Percentiles rank a stretch among this genome's conserved stretches.
Evolutionary conservation across 345 rosid genomes (phyloP).

Genomic region (Ceriops tagal): DNA sequence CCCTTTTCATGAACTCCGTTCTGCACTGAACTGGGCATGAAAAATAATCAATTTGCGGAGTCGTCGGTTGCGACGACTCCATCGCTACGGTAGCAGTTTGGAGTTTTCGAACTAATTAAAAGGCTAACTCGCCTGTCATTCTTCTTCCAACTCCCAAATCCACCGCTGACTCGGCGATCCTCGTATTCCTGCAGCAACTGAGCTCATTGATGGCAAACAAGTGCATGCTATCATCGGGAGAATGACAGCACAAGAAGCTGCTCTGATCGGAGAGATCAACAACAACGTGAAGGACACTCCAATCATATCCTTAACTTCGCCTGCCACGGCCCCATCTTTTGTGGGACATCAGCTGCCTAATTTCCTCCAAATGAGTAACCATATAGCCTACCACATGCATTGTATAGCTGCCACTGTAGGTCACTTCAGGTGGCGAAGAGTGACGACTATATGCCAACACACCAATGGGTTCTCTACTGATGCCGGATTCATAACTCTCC

Average conservation of each 20-base stretch:
- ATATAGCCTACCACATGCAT: conserved; percentile 14
- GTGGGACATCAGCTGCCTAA: conserved; percentile 11
- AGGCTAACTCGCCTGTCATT: neutral
- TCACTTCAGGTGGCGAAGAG: conserved; percentile 25
- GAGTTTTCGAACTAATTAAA: neutral
- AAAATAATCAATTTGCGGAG: too few species aligned
- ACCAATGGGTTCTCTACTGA: conserved; percentile 8
- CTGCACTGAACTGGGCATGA: too few species aligned
- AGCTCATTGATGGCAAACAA: conserved; percentile 16
- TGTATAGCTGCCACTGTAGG: conserved; percentile 26
- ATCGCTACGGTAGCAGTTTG: too few species aligned
- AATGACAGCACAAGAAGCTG: conserved; percentile 13
- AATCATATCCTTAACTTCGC: conserved; percentile 24
- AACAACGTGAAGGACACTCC: conserved; percentile 9
- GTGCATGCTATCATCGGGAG: conserved; percentile 25
- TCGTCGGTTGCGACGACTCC: too few species aligned
- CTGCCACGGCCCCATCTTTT: conserved; percentile 2
- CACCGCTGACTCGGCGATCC: neutral
- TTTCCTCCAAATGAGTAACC: conserved; percentile 26
- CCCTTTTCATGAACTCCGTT: too few species aligned
- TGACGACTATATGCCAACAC: conserved; percentile 20
- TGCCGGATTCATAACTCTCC: conserved; percentile 23
- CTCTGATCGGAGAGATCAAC: conserved; percentile 6
- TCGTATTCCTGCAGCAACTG: conserved; percentile 9
- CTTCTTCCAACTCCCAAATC: neutral